Evolutionary conservation across 805 yeast species (phyloP).

Genomic region (Candida ortonii): DNA sequence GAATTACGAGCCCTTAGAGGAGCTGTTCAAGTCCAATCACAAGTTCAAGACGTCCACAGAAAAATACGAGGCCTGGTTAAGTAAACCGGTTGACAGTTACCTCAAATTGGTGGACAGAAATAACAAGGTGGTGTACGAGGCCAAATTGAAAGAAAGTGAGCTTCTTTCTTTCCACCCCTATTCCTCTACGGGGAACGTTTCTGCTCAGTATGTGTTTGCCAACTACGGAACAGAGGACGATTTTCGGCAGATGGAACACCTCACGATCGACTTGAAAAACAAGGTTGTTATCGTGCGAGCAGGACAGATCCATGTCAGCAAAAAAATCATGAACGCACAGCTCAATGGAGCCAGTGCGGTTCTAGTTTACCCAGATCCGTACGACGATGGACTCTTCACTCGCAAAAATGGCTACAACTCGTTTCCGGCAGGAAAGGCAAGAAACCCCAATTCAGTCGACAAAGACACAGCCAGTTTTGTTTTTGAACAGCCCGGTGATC

Average conservation of each 20-base stretch:
- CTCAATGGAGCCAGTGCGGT: conserved; percentile 61
- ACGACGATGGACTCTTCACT: conserved; percentile 58
- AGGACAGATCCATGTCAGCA: conserved; percentile 49
- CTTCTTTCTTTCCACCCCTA: conserved; percentile 54
- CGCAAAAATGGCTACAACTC: conserved; percentile 51
- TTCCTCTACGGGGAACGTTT: conserved; percentile 61
- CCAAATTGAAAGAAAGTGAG: conserved; percentile 48
- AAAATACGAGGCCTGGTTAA: conserved; percentile 55
- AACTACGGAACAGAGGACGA: conserved; percentile 61
- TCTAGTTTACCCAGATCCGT: conserved; percentile 54
- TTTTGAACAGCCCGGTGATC: conserved; percentile 69
- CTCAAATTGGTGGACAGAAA: conserved; percentile 36
- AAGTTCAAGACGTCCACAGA: conserved; percentile 46
- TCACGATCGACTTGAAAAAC: conserved; percentile 45
- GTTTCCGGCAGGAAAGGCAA: conserved; percentile 65
- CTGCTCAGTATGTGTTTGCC: conserved; percentile 53
- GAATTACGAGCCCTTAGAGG: conserved; percentile 17
- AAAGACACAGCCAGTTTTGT: conserved; percentile 59
- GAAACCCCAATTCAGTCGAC: conserved; percentile 59
- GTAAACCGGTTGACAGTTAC: conserved; percentile 47
- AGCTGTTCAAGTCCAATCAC: conserved; percentile 14
- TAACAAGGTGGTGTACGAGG: conserved; percentile 40
- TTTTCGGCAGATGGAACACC: conserved; percentile 39
- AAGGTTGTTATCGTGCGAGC: conserved; percentile 59
- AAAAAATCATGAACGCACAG: conserved; percentile 62